Evolutionary conservation across 306 rosid genomes (phyloP), one percentile per base, ranked within the genome.

Genomic region (Pterocarpus macrocarpus): DNA sequence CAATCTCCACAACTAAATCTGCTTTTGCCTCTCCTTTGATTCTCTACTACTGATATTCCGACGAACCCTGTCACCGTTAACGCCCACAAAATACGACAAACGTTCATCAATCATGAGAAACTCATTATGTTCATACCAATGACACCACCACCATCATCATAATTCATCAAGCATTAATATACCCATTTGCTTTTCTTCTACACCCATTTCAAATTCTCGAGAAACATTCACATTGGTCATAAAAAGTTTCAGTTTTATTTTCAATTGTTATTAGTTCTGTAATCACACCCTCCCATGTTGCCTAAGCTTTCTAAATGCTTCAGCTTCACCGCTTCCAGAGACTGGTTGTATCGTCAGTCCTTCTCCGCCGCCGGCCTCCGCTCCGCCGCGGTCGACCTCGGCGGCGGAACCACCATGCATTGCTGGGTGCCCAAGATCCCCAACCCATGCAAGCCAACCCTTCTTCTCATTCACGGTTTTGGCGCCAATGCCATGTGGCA

Each of bases 401-500:
- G 92, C 5, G 92, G 87, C 4, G 97, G 89, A 59, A 93, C 97
- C 45, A 68, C 64, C 64, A 85, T 93, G 88, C 93, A 90, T 68
- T 93, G 91, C 39, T 93, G 97, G 97, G 78, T 89, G 0, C 97
- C 97, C 1, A 91, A 89, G 75, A 15, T 1, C 63, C 84, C 41
- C 8, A 78, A 77, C 14, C 81, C 82, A 0, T 36, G 38, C 41
- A 88, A 91, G 6, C 94, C 94, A 2, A 63, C 69, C 2, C 87
- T 93, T 8, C 56, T 93, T 45, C 89, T 93, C 3, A 49, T 93
- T 28, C 97, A 93, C 11, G 97, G 97, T 8, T 91, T 93, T 28
- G 97, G 97, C 8, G 97, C 97, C 65, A 91, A 88, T 1, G 97
- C 97, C 2, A 93, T 87, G 93, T 93, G 96, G 94, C 97, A 93